Percentiles rank a stretch among this genome's conserved stretches.
Conservation (phyloP, 768 basidiomycete species). For the Hygrocybe punicea region DNA sequence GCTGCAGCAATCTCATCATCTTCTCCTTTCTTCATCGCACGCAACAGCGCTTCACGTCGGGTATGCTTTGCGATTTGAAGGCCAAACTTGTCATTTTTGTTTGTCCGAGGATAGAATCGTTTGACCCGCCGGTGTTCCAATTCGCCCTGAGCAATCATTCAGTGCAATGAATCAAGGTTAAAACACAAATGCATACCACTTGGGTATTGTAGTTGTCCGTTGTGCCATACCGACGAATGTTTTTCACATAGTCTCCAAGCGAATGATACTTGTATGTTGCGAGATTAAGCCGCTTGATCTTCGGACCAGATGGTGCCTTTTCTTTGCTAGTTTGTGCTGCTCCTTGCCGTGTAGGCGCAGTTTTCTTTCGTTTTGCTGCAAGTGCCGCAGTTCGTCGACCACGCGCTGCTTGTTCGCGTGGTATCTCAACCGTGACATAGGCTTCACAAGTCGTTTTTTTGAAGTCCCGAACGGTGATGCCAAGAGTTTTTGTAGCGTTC, state of each 20-base stretch:
- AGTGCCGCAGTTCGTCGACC: constrained; percentile 11
- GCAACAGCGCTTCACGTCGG: too few species aligned
- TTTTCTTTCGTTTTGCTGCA: constrained; percentile 6
- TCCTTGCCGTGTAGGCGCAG: background rate
- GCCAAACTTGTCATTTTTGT: too few species aligned
- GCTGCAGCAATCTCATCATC: too few species aligned
- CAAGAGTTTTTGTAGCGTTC: constrained; percentile 21
- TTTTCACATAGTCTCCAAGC: constrained; percentile 33
- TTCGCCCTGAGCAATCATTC: too few species aligned
- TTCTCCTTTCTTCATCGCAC: too few species aligned
- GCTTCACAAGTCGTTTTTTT: constrained; percentile 18
- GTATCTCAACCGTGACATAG: constrained; percentile 36
- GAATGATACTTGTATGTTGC: constrained; percentile 39
- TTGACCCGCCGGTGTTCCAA: too few species aligned
- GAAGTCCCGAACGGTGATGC: constrained; percentile 29
- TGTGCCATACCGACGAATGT: background rate
- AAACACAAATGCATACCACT: too few species aligned
- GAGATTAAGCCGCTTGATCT: constrained; percentile 27
- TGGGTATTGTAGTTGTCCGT: too few species aligned
- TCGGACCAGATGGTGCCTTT: background rate
- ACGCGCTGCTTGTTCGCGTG: constrained; percentile 35
- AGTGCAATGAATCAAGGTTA: too few species aligned
- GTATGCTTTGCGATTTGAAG: too few species aligned
- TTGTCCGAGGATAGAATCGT: too few species aligned
- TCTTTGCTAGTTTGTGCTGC: background rate